Evolutionary conservation across 2,329 filamentous ascomycete genomes (phyloP).

Genomic region (Ramularia endophylla): DNA sequence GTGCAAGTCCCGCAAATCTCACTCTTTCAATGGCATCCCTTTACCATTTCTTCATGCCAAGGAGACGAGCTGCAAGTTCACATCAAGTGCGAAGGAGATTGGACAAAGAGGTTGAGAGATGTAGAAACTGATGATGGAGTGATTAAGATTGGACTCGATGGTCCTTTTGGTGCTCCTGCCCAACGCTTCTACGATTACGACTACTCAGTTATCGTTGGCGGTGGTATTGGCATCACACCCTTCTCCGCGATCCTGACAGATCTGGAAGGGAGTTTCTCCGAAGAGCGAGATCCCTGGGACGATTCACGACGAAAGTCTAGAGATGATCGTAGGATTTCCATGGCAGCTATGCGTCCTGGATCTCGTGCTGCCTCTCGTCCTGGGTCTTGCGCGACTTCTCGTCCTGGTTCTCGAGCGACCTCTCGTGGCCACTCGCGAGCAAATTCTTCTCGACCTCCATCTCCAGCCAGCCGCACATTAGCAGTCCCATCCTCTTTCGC

Average conservation of each 20-base stretch:
- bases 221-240: conserved; percentile 54
- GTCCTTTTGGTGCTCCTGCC: conserved; percentile 53
- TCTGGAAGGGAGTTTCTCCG: conserved; percentile 38
- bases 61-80: conserved; percentile 50
- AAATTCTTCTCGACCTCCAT: neutral
- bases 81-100: conserved; percentile 55
- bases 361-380: conserved; percentile 2
- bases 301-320: conserved; percentile 29
- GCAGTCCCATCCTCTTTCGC: too few relatives aligned
- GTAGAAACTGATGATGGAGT: conserved; percentile 29
- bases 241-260: conserved; percentile 54
- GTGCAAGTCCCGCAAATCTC: conserved; percentile 50
- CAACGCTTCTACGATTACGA: conserved; percentile 55
- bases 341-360: neutral
- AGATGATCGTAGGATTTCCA: conserved; percentile 1
- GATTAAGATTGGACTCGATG: conserved; percentile 51
- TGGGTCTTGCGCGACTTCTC: neutral
- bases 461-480: neutral
- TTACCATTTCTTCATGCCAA: conserved; percentile 52
- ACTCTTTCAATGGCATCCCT: conserved; percentile 55
- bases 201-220: conserved; percentile 51
- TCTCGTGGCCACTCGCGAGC: neutral
- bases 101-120: conserved; percentile 45
- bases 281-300: conserved; percentile 20
- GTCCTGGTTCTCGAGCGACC: too few relatives aligned